phyloP scores from a whole-genome alignment of 306 rosid genomes.

The Cucumis melo region DNA sequence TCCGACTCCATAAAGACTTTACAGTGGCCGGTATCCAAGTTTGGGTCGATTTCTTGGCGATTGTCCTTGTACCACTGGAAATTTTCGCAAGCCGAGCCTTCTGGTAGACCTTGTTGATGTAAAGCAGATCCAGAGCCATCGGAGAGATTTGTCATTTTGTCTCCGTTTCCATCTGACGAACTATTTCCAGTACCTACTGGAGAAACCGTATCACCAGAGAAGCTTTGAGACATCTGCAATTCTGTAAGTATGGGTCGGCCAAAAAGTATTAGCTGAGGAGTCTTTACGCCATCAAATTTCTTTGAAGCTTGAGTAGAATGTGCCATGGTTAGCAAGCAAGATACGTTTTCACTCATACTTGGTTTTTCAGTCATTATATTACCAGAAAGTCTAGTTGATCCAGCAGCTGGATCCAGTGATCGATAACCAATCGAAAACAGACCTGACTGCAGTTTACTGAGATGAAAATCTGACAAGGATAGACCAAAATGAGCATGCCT shows the following conservation, averaged over 20 bases:
- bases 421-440: constrained; percentile 40
- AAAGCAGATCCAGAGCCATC: constrained; percentile 45
- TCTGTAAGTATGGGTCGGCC: constrained; percentile 65
- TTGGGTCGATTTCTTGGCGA: constrained; percentile 30
- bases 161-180: constrained; percentile 59
- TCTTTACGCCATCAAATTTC: constrained; percentile 36
- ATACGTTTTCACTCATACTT: constrained; percentile 39
- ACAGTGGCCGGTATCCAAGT: constrained; percentile 58
- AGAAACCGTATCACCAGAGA: constrained; percentile 54
- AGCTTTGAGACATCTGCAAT: constrained; percentile 59
- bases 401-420: constrained; percentile 32
- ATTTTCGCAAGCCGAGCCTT: constrained; percentile 43
- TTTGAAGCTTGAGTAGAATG: constrained; percentile 34
- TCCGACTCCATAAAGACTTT: constrained; percentile 63
- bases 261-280: constrained; percentile 62
- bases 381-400: constrained; percentile 23
- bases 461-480: constrained; percentile 57
- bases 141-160: constrained; percentile 27
- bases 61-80: constrained; percentile 38
- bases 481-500: constrained; percentile 87
- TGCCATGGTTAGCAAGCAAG: constrained; percentile 54
- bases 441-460: constrained; percentile 53
- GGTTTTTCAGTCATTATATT: constrained; percentile 33
- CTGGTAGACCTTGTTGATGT: constrained; percentile 27
- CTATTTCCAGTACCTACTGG: constrained; percentile 44